Evolutionary conservation across 371 early-diverging fungal genomes (phyloP).

Genomic region (Thermomucor indicae-seudaticae): DNA sequence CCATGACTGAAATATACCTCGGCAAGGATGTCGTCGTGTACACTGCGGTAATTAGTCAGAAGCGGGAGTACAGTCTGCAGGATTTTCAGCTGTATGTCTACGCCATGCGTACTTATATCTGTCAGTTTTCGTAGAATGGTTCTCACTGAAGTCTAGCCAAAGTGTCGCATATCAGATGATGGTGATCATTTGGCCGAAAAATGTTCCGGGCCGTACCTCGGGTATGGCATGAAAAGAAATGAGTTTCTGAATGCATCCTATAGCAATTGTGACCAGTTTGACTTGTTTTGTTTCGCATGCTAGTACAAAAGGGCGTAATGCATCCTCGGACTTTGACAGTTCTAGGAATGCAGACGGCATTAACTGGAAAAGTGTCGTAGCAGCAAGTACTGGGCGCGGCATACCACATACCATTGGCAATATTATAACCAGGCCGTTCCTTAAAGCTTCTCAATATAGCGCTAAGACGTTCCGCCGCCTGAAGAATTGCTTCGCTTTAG

Average conservation of each 20-base stretch:
- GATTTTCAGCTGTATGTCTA: constrained; percentile 91
- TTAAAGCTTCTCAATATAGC: constrained; percentile 57
- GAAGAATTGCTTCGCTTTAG: constrained; percentile 1
- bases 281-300: constrained; percentile 88
- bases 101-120: constrained; percentile 66
- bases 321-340: constrained; percentile 78
- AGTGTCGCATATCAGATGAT: background rate
- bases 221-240: constrained; percentile 85
- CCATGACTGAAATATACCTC: constrained; percentile 48
- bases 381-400: no score
- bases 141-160: constrained; percentile 57
- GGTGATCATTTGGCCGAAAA: background rate
- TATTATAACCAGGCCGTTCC: constrained; percentile 52
- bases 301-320: constrained; percentile 82
- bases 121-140: constrained; percentile 69
- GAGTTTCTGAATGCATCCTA: constrained; percentile 85
- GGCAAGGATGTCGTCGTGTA: constrained; percentile 78
- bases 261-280: constrained; percentile 81
- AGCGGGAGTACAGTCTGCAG: constrained; percentile 91
- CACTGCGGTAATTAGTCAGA: constrained; percentile 74
- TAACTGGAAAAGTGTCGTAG: no score
- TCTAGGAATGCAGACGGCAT: no score
- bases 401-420: constrained; percentile 41
- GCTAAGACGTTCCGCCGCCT: constrained; percentile 61
- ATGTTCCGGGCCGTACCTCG: no score